These are phyloP conservation scores for Yamadazyma insecticola DNA, from an alignment of 805 yeast species.

Conservation along the genomic window DNA sequence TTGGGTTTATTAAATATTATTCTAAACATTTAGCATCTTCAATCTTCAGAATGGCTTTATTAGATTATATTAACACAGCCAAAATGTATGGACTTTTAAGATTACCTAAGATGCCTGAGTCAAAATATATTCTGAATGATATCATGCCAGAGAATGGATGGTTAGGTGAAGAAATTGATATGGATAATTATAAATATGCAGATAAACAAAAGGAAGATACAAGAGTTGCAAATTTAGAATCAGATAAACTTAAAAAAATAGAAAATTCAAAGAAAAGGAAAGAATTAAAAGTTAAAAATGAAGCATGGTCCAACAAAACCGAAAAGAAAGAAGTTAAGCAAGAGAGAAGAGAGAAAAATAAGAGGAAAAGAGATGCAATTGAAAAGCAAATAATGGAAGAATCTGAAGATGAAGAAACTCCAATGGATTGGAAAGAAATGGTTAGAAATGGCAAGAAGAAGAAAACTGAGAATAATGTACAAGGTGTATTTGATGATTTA, in stretches of 20 bases:
- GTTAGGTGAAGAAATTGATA: slow-evolving; percentile 58
- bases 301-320: slow-evolving; percentile 76
- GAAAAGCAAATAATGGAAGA: slow-evolving; percentile 47
- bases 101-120: slow-evolving; percentile 94
- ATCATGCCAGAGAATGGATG: slow-evolving; percentile 70
- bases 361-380: slow-evolving; percentile 63
- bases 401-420: slow-evolving; percentile 44
- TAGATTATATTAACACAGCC: slow-evolving; percentile 73
- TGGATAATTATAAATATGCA: slow-evolving; percentile 61
- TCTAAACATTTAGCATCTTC: slow-evolving; percentile 85
- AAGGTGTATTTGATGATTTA: slow-evolving; percentile 58
- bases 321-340: slow-evolving; percentile 58
- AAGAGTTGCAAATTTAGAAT: slow-evolving; percentile 56
- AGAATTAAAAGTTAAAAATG: slow-evolving; percentile 47
- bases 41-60: slow-evolving; percentile 67
- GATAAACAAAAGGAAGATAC: slow-evolving; percentile 61
- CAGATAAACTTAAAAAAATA: slow-evolving; percentile 34
- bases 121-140: slow-evolving; percentile 43
- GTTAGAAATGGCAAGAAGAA: slow-evolving; percentile 62
- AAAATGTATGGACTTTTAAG: slow-evolving; percentile 74
- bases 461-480: slow-evolving; percentile 40
- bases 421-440: slow-evolving; percentile 84
- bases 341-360: slow-evolving; percentile 64
- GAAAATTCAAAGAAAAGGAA: slow-evolving; percentile 39
- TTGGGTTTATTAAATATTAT: slow-evolving; percentile 78